Base-by-base conservation (phyloP, 2,329 filamentous ascomycete genomes). In the Helicocarpus griseus region DNA sequence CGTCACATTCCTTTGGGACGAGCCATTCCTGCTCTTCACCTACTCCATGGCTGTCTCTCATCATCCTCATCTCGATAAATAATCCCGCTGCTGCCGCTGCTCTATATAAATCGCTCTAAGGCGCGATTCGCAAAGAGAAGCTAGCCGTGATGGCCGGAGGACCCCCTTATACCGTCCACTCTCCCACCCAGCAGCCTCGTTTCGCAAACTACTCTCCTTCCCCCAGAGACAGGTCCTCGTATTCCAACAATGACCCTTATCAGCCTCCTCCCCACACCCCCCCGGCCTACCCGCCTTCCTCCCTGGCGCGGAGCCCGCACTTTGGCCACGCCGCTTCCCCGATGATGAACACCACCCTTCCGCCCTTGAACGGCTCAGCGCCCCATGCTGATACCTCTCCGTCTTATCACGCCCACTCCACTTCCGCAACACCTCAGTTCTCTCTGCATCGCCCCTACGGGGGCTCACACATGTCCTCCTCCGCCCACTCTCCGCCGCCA, bases 141-240 rank as follows among this genome's bases (percentile, higher is more conserved):
- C 36, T 39, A 33, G 33, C 28, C 65, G 68, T 58, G 61, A 72
- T 72, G 69, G 65, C 69, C 55, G 69, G 69, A 57, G 67, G 64
- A 65, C 69, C 70, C 57, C 70, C 71, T 53, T 73, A 69, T 58
- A 68, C 69, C 59, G 63, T 68, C 53, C 70, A 70, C 59, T 74
- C 71, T 58, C 70, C 71, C 52, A 68, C 70, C 53, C 69, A 72
- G 58, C 69, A 71, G 59, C 61, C 66, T 52, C 66, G 65, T 50
- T 70, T 65, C 58, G 62, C 68, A 54, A 62, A 63, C 52, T 73
- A 72, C 57, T 72, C 70, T 40, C 70, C 71, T 46, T 66, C 70
- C 41, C 67, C 62, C 55, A 70, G 72, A 57, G 67, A 65, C 49
- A 66, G 63, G 41, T 61, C 66, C 33, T 72, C 65, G 57, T 73